These are phyloP conservation scores for Macadamia tetraphylla DNA, from an alignment of 164 flowering plant species.

Conservation along the genomic window DNA sequence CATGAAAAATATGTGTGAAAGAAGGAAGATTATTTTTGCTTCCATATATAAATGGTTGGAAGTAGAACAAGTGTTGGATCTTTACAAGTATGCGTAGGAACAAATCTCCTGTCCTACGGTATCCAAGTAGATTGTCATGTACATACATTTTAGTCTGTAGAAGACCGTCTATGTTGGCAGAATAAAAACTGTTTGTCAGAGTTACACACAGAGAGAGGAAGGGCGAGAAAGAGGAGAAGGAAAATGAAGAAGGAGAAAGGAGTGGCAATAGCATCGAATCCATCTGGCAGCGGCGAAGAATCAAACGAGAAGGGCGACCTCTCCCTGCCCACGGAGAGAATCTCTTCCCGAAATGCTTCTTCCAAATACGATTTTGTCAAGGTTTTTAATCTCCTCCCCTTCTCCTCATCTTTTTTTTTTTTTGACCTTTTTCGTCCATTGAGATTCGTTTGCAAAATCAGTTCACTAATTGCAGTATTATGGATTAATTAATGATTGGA, in stretches of 20 bases:
- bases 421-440: not conserved
- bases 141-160: too few species aligned
- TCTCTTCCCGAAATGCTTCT: conserved; percentile 67
- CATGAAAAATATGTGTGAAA: too few species aligned
- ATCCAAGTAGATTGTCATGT: too few species aligned
- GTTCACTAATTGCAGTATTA: too few species aligned
- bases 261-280: conserved; percentile 10
- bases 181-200: too few species aligned
- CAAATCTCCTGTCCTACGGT: too few species aligned
- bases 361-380: conserved; percentile 98
- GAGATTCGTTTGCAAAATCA: not conserved
- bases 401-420: not conserved
- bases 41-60: too few species aligned
- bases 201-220: not conserved
- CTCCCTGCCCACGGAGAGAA: conserved; percentile 26
- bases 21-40: too few species aligned
- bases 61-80: too few species aligned
- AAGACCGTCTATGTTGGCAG: too few species aligned
- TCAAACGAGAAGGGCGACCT: conserved; percentile 11
- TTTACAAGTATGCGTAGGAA: too few species aligned
- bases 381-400: conserved; percentile 30
- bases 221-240: not conserved
- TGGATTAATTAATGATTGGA: too few species aligned
- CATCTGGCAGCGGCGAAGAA: conserved; percentile 1
- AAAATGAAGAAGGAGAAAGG: conserved; percentile 43